Conservation (phyloP, 805 yeast genomes). For the Zygoascus ofunaensis region DNA sequence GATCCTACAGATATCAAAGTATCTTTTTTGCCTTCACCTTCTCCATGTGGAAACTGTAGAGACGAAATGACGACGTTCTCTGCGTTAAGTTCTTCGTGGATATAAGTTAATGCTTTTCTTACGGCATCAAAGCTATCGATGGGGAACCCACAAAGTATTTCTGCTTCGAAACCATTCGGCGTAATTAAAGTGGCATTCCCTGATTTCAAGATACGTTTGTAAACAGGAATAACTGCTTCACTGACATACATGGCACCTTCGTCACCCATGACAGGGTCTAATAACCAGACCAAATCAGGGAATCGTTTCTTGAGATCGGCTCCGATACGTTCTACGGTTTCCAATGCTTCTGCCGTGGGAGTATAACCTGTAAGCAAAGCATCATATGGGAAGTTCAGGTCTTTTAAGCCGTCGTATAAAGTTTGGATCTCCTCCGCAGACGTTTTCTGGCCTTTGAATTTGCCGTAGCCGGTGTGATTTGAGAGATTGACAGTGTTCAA, state of each 20-base stretch:
- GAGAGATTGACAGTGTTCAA: slow-evolving; percentile 83
- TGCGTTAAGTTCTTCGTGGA: slow-evolving; percentile 44
- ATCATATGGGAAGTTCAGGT: slow-evolving; percentile 45
- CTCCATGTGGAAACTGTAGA: slow-evolving; percentile 29
- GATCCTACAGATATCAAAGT: slow-evolving; percentile 40
- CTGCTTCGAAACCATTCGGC: slow-evolving; percentile 87
- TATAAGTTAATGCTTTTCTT: slow-evolving; percentile 35
- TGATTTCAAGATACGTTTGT: slow-evolving; percentile 36
- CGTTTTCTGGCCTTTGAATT: slow-evolving; percentile 49
- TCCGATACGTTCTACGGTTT: slow-evolving; percentile 39
- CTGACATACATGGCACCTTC: slow-evolving; percentile 71
- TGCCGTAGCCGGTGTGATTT: slow-evolving; percentile 85
- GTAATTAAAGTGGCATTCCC: slow-evolving; percentile 63
- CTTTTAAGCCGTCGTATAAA: slow-evolving; percentile 47
- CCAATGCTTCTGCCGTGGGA: slow-evolving; percentile 51
- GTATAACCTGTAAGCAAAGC: slow-evolving; percentile 74
- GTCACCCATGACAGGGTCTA: slow-evolving; percentile 93
- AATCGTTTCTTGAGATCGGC: slow-evolving; percentile 24
- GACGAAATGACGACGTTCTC: slow-evolving; percentile 64
- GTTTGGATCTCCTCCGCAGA: slow-evolving; percentile 38
- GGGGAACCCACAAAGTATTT: slow-evolving; percentile 48
- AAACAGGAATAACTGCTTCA: slow-evolving; percentile 49
- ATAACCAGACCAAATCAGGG: slow-evolving; percentile 41
- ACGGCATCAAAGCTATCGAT: slow-evolving; percentile 36
- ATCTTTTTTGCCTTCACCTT: slow-evolving; percentile 7